Evolutionary conservation across 805 yeast genomes (phyloP).

Genomic region (Yamadazyma akitaensis): DNA sequence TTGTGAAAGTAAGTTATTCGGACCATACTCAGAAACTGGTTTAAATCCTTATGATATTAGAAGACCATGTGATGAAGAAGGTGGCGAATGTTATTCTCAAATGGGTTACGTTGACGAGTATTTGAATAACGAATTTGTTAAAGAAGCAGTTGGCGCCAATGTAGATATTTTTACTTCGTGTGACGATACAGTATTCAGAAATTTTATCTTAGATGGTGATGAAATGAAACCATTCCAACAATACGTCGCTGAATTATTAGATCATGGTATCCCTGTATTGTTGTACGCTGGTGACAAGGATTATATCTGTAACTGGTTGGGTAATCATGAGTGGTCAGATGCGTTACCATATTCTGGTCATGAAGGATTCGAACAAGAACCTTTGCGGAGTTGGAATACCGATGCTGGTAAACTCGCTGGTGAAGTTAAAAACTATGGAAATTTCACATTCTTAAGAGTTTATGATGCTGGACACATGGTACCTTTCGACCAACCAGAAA

Average conservation of each 20-base stretch:
- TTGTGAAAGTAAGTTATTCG: slow-evolving; percentile 27
- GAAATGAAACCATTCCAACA: slow-evolving; percentile 70
- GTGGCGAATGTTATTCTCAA: slow-evolving; percentile 51
- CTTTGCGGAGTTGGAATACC: slow-evolving; percentile 39
- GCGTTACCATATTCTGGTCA: slow-evolving; percentile 24
- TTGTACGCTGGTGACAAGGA: slow-evolving; percentile 46
- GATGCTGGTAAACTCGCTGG: slow-evolving; percentile 54
- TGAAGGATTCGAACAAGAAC: slow-evolving; percentile 17
- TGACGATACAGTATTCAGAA: slow-evolving; percentile 47
- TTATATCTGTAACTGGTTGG: slow-evolving; percentile 45
- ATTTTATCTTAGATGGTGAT: slow-evolving; percentile 59
- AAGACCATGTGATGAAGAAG: slow-evolving; percentile 45
- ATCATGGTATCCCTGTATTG: slow-evolving; percentile 37
- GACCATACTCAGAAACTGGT: slow-evolving; percentile 44
- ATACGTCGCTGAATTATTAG: slow-evolving; percentile 45
- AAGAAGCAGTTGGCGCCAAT: slow-evolving; percentile 55
- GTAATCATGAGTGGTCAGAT: slow-evolving; percentile 42
- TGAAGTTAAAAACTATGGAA: slow-evolving; percentile 66
- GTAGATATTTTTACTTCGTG: slow-evolving; percentile 45
- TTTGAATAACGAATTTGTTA: slow-evolving; percentile 52
- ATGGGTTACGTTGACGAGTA: slow-evolving; percentile 49
- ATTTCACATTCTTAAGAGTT: slow-evolving; percentile 78
- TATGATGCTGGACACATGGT: slow-evolving; percentile 96
- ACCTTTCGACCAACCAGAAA: slow-evolving; percentile 83
- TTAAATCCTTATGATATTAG: slow-evolving; percentile 66